These are phyloP conservation scores for Alternaria brassicicola DNA, from an alignment of 2,329 filamentous ascomycete species.

Conservation along the genomic window DNA sequence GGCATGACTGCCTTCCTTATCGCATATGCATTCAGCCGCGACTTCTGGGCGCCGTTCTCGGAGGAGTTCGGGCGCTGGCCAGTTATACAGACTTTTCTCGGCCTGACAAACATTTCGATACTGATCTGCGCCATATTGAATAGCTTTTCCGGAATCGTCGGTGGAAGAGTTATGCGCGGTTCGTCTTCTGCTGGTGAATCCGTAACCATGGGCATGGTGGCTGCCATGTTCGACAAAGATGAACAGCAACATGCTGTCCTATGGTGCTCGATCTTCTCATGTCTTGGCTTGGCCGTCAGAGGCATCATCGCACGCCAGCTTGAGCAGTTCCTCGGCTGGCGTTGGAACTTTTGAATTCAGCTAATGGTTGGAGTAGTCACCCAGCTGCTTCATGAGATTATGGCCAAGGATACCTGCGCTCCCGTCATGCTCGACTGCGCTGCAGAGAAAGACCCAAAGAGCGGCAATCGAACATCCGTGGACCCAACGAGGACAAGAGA, in stretches of 20 bases:
- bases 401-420: constrained; percentile 76
- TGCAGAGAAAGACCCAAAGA: neutral
- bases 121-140: constrained; percentile 64
- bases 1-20: constrained; percentile 80
- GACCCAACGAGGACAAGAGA: neutral
- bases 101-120: constrained; percentile 53
- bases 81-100: constrained; percentile 80
- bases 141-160: constrained; percentile 68
- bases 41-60: too few relatives aligned
- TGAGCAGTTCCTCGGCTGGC: constrained; percentile 72
- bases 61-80: constrained; percentile 84
- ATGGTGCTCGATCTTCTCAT: constrained; percentile 61
- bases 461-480: neutral
- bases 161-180: constrained; percentile 55
- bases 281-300: constrained; percentile 72
- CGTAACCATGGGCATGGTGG: constrained; percentile 67
- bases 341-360: constrained; percentile 82
- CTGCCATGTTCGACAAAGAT: constrained; percentile 64
- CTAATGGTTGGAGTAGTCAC: constrained; percentile 75
- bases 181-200: constrained; percentile 64
- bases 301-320: constrained; percentile 62
- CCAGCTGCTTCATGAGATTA: constrained; percentile 68
- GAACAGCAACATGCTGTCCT: constrained; percentile 71
- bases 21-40: constrained; percentile 80
- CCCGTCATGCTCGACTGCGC: constrained; percentile 73